These are phyloP conservation scores for Candida patagonica DNA, from an alignment of 805 yeast species.

Conservation along the genomic window DNA sequence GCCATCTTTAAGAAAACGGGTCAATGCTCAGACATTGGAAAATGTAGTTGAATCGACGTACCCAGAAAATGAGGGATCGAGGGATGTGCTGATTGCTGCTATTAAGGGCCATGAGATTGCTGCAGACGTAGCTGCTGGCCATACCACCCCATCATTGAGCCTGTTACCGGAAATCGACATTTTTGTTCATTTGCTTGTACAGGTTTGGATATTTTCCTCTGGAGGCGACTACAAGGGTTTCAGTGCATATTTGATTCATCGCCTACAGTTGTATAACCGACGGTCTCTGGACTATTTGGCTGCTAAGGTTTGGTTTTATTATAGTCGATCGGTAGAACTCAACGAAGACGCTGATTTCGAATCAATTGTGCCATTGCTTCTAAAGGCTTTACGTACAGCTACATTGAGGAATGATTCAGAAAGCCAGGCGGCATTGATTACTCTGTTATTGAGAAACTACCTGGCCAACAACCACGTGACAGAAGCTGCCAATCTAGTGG, in stretches of 20 bases:
- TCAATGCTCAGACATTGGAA: conserved; percentile 47
- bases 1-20: conserved; percentile 59
- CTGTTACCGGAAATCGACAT: conserved; percentile 73
- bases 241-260: conserved; percentile 23
- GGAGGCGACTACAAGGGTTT: conserved; percentile 42
- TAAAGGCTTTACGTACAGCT: conserved; percentile 74
- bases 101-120: conserved; percentile 7
- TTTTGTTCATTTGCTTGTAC: conserved; percentile 69
- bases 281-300: conserved; percentile 77
- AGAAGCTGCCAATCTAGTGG: conserved; percentile 82
- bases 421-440: conserved; percentile 78
- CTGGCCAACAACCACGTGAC: conserved; percentile 68
- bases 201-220: conserved; percentile 63
- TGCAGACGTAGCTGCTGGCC: neutral
- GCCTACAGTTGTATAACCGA: conserved; percentile 55
- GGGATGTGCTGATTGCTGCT: conserved; percentile 30
- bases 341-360: conserved; percentile 28
- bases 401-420: conserved; percentile 88
- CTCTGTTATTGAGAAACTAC: conserved; percentile 77
- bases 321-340: conserved; percentile 68
- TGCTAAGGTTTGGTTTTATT: conserved; percentile 91
- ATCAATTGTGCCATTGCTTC: conserved; percentile 53
- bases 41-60: conserved; percentile 48
- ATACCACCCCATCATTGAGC: conserved; percentile 6
- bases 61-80: conserved; percentile 35